phyloP scores from a whole-genome alignment of 2,329 filamentous ascomycete species.

The Paramyrothecium roridum region DNA sequence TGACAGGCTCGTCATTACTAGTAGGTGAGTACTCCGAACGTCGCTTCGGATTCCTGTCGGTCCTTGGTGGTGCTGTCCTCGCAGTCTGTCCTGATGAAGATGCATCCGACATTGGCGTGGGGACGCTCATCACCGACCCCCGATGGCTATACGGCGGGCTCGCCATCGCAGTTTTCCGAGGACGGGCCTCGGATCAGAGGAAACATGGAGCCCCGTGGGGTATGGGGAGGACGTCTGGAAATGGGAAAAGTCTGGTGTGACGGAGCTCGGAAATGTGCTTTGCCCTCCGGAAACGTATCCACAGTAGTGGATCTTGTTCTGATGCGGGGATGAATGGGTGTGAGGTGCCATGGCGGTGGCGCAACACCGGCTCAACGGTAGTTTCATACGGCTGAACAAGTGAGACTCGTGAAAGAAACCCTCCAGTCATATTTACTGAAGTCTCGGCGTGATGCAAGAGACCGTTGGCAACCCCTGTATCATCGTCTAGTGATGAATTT shows the following conservation, averaged over 20 bases:
- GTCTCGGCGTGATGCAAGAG: no score
- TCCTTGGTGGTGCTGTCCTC: neutral
- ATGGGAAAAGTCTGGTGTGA: conserved; percentile 1
- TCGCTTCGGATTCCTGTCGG: conserved; percentile 6
- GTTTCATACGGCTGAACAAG: no score
- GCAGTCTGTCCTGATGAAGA: conserved; percentile 4
- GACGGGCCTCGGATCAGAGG: neutral
- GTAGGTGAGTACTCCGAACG: conserved; percentile 4
- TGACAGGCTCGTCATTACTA: conserved; percentile 2
- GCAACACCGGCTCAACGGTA: no score
- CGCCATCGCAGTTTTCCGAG: neutral
- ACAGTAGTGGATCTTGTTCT: no score
- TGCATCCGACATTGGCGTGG: conserved; percentile 11
- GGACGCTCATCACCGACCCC: neutral
- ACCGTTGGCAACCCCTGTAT: no score
- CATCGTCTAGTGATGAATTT: no score
- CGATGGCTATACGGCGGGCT: neutral
- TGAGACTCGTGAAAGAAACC: no score
- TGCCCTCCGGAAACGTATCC: no score
- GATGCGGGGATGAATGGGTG: no score
- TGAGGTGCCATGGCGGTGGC: no score
- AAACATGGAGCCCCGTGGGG: neutral
- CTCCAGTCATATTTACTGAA: no score
- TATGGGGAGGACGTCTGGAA: neutral
- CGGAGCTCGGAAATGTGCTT: conserved; percentile 2